These are phyloP conservation scores for Ceriops tagal DNA, from an alignment of 345 rosid genomes.

Conservation along the genomic window DNA sequence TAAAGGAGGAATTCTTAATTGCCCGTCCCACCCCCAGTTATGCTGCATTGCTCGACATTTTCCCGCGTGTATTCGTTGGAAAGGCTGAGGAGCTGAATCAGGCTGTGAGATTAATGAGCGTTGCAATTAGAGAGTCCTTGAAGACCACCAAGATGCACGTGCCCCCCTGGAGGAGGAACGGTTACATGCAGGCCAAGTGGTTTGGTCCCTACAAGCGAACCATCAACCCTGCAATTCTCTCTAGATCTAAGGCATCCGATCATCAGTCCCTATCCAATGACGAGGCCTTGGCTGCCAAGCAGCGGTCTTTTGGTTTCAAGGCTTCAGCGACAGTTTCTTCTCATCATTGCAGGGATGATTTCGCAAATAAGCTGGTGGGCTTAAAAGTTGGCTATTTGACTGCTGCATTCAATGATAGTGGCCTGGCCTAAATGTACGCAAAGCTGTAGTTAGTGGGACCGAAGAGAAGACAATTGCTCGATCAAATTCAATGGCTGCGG, in stretches of 20 bases:
- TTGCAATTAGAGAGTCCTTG: conserved; percentile 53
- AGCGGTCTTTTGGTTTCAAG: conserved; percentile 24
- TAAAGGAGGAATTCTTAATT: conserved; percentile 54
- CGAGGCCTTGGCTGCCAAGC: neutral
- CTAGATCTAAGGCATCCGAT: neutral
- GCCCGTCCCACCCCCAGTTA: conserved; percentile 60
- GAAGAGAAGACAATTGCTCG: too few relatives aligned
- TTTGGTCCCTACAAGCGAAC: conserved; percentile 63
- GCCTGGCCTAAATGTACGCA: neutral
- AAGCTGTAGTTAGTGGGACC: too few relatives aligned
- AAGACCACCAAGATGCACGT: conserved; percentile 37
- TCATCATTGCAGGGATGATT: conserved; percentile 25
- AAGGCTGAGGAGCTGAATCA: conserved; percentile 53
- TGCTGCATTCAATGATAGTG: conserved; percentile 23
- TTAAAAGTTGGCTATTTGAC: conserved; percentile 33
- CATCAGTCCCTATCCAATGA: neutral
- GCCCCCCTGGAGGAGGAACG: conserved; percentile 84
- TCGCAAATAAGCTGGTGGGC: conserved; percentile 5
- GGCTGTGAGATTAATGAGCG: conserved; percentile 61
- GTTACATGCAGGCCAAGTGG: conserved; percentile 86
- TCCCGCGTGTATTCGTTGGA: conserved; percentile 53
- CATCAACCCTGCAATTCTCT: conserved; percentile 27
- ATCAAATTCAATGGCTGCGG: too few relatives aligned
- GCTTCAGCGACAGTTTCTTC: conserved; percentile 11
- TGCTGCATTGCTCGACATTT: conserved; percentile 32